A percentile compares a stretch with the other conserved stretches of the same genome.
These are phyloP conservation scores for Pholiota conissans DNA, from an alignment of 768 basidiomycete species.

Conservation along the genomic window DNA sequence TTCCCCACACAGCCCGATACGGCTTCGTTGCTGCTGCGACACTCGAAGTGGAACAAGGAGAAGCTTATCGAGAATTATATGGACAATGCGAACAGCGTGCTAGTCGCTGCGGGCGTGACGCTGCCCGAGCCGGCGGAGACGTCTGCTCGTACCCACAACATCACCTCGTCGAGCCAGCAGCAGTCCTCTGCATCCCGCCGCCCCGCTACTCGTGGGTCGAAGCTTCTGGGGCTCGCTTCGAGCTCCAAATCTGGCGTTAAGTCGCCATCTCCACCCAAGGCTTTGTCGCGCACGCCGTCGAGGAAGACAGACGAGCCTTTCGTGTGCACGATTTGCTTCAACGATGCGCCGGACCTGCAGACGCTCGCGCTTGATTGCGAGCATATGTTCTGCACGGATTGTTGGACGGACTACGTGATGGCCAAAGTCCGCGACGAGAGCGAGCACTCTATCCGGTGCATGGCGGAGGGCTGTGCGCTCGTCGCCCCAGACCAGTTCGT, in stretches of 20 bases:
- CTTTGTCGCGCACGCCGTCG: slow-evolving; percentile 24
- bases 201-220: slow-evolving; percentile 36
- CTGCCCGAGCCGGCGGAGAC: slow-evolving; percentile 43
- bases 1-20: slow-evolving; percentile 50
- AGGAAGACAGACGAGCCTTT: slow-evolving; percentile 51
- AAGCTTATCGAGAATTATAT: slow-evolving; percentile 95
- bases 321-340: slow-evolving; percentile 93
- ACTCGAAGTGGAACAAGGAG: slow-evolving; percentile 95
- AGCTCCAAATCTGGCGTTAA: slow-evolving; percentile 31
- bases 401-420: slow-evolving; percentile 79
- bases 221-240: slow-evolving; percentile 33
- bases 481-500: slow-evolving; percentile 68
- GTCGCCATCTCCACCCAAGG: slow-evolving; percentile 24
- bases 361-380: slow-evolving; percentile 77
- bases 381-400: slow-evolving; percentile 80
- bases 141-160: slow-evolving; percentile 28
- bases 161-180: slow-evolving; percentile 17
- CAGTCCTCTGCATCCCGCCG: slow-evolving; percentile 24
- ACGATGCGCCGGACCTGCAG: slow-evolving; percentile 59
- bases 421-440: slow-evolving; percentile 85
- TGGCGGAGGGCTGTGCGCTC: slow-evolving; percentile 75
- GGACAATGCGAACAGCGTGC: slow-evolving; percentile 79
- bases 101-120: slow-evolving; percentile 71
- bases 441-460: slow-evolving; percentile 72
- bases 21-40: slow-evolving; percentile 77